A percentile compares a stretch with the other conserved stretches of the same genome.
Conservation (phyloP, 1,139 yeast genomes). For the Scheffersomyces parashehatae region DNA sequence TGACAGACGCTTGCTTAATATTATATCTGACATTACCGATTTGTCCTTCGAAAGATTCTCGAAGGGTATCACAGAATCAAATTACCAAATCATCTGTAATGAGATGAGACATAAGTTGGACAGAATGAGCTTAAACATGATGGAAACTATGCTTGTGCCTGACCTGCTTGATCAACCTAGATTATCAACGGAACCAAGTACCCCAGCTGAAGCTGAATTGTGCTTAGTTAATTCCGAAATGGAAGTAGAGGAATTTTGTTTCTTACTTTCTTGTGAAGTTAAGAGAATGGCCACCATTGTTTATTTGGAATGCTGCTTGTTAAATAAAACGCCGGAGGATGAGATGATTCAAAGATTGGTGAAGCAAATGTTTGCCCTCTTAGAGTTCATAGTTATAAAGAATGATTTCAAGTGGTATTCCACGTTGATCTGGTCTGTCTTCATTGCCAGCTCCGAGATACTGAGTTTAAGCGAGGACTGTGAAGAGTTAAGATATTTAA, state of each 20-base stretch:
- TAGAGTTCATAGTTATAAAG: conserved; percentile 26
- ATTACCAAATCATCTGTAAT: conserved; percentile 15
- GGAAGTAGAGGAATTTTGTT: conserved; percentile 24
- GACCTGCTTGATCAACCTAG: not conserved
- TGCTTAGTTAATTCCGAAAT: conserved; percentile 9
- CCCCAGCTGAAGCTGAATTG: conserved; percentile 1
- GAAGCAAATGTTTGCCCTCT: conserved; percentile 16
- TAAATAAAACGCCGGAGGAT: conserved; percentile 18
- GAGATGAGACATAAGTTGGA: conserved; percentile 13
- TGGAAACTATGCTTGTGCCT: conserved; percentile 1
- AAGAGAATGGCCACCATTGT: conserved; percentile 24
- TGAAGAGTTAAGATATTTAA: conserved; percentile 26
- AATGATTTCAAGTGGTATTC: conserved; percentile 30
- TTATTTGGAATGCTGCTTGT: conserved; percentile 29
- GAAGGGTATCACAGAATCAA: conserved; percentile 14
- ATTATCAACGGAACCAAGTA: not conserved
- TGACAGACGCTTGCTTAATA: conserved; percentile 23
- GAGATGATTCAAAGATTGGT: conserved; percentile 14
- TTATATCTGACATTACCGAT: conserved; percentile 37
- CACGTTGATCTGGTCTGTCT: conserved; percentile 26
- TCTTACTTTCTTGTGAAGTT: conserved; percentile 28
- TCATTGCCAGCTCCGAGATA: conserved; percentile 25
- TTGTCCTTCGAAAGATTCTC: conserved; percentile 28
- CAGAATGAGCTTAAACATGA: conserved; percentile 10
- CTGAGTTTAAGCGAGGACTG: conserved; percentile 20